phyloP scores from a whole-genome alignment of 345 rosid species.

The Syzygium jambos region DNA sequence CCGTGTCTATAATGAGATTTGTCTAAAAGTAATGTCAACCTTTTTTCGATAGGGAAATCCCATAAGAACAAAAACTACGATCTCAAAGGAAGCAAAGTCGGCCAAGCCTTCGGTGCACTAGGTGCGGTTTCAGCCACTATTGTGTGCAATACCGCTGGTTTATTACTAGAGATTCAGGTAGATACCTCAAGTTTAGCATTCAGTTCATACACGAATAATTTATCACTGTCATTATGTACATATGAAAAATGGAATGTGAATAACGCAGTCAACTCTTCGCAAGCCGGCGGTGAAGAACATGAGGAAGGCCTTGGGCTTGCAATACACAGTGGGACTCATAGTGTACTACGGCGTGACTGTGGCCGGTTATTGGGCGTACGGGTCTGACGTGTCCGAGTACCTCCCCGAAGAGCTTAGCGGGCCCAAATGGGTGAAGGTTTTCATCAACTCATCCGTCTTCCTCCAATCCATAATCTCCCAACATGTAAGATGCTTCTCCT shows the following conservation, averaged over 20 bases:
- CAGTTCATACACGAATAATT: neutral
- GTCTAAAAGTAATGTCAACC: neutral
- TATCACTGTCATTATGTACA: neutral
- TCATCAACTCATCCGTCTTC: constrained; percentile 12
- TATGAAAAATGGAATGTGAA: neutral
- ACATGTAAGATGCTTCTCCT: constrained; percentile 5
- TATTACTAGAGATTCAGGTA: constrained; percentile 27
- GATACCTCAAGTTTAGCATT: neutral
- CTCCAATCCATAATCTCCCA: constrained; percentile 20
- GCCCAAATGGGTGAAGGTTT: constrained; percentile 16
- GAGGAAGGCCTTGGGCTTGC: constrained; percentile 20
- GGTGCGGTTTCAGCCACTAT: constrained; percentile 16
- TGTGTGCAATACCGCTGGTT: constrained; percentile 15
- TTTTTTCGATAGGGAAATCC: constrained; percentile 3
- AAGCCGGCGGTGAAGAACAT: constrained; percentile 22
- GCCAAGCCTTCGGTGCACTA: constrained; percentile 8
- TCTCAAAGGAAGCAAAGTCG: constrained; percentile 6
- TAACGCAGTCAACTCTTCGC: constrained; percentile 19
- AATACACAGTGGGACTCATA: constrained; percentile 13
- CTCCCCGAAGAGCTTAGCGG: constrained; percentile 13
- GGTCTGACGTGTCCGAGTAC: constrained; percentile 17
- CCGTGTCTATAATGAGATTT: neutral
- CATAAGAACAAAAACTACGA: constrained; percentile 5
- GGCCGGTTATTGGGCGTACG: constrained; percentile 28
- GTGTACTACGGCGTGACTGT: constrained; percentile 14